A percentile compares a stretch with the other conserved stretches of the same genome.
Conservation (phyloP, 345 rosid genomes). For the Salix koriyanagi region DNA sequence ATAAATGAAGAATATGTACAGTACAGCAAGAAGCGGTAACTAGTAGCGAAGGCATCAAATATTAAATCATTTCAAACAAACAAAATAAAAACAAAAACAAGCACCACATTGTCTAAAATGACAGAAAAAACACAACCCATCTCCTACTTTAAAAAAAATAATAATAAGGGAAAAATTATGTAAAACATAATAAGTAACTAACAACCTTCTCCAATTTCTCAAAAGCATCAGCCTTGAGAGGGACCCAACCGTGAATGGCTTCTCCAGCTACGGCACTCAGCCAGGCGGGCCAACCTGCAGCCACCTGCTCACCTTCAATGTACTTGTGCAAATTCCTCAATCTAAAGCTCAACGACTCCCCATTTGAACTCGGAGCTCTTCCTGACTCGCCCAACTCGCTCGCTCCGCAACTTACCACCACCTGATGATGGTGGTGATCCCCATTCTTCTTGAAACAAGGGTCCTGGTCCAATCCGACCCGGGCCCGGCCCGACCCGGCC, state of each 20-base stretch:
- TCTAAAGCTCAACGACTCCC: constrained; percentile 76
- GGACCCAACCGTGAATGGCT: constrained; percentile 96
- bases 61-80: background rate
- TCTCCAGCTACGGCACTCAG: constrained; percentile 90
- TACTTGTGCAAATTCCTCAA: constrained; percentile 69
- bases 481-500: constrained; percentile 36
- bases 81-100: background rate
- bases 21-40: too few species aligned
- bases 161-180: too few species aligned
- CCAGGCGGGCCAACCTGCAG: constrained; percentile 99
- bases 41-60: too few species aligned
- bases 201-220: constrained; percentile 91
- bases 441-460: constrained; percentile 26
- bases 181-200: background rate
- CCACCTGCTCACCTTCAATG: constrained; percentile 82
- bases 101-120: background rate
- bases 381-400: constrained; percentile 73
- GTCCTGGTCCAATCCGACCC: constrained; percentile 21
- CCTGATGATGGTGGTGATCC: background rate
- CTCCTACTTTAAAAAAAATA: background rate
- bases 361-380: constrained; percentile 50
- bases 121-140: background rate
- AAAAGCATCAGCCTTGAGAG: constrained; percentile 71
- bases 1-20: too few species aligned
- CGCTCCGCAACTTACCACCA: constrained; percentile 38